A percentile compares a stretch with the other conserved stretches of the same genome.
These are phyloP conservation scores for Scheffersomyces segobiensis DNA, from an alignment of 1,139 yeast genomes.

Conservation along the genomic window DNA sequence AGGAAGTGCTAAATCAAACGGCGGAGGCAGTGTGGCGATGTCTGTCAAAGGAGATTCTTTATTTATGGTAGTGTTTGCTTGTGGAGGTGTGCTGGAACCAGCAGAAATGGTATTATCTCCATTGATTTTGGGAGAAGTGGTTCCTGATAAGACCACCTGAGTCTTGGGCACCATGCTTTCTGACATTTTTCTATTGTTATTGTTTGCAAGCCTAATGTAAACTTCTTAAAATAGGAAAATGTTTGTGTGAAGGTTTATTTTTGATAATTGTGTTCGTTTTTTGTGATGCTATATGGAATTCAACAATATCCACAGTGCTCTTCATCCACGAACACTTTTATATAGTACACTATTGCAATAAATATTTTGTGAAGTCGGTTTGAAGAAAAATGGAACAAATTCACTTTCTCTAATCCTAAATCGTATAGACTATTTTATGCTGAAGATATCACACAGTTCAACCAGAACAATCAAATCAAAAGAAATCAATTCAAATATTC, in stretches of 20 bases:
- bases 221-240: no score
- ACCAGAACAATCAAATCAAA: not conserved
- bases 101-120: not conserved
- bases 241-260: not conserved
- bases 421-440: not conserved
- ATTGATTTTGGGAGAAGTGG: not conserved
- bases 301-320: not conserved
- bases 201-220: not conserved
- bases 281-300: not conserved
- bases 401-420: not conserved
- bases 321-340: not conserved
- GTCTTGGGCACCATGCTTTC: not conserved
- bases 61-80: slow-evolving; percentile 7
- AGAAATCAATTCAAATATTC: not conserved
- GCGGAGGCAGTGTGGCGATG: slow-evolving; percentile 43
- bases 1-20: slow-evolving; percentile 24
- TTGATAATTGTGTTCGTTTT: not conserved
- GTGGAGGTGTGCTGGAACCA: not conserved
- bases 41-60: slow-evolving; percentile 42
- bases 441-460: not conserved
- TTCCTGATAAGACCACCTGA: not conserved
- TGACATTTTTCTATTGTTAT: not conserved
- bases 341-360: not conserved
- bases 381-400: not conserved
- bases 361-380: not conserved